Evolutionary conservation across 2,329 filamentous ascomycete species (phyloP).

Genomic region (Blastomyces gilchristii): DNA sequence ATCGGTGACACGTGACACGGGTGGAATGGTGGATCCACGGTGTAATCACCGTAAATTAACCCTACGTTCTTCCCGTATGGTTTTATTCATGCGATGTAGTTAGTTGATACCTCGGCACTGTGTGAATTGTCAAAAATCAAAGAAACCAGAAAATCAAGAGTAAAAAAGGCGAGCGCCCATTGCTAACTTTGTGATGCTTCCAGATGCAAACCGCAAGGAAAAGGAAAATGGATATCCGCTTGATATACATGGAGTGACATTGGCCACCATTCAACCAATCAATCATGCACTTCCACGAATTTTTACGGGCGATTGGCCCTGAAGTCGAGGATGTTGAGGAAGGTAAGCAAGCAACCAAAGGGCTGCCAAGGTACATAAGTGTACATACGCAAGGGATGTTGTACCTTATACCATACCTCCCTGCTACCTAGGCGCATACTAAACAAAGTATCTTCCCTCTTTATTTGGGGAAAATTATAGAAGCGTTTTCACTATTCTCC

Average conservation of each 20-base stretch:
- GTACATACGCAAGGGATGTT: too few relatives aligned
- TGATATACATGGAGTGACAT: constrained; percentile 8
- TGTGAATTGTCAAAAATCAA: not conserved
- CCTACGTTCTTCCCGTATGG: too few relatives aligned
- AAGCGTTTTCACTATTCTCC: constrained; percentile 81
- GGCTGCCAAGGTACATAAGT: too few relatives aligned
- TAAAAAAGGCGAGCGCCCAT: not conserved
- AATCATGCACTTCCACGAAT: constrained; percentile 16
- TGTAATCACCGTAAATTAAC: too few relatives aligned
- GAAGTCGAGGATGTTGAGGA: constrained; percentile 40
- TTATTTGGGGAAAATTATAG: constrained; percentile 37
- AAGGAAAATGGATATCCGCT: not conserved
- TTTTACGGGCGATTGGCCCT: constrained; percentile 19
- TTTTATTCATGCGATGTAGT: not conserved
- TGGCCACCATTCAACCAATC: not conserved
- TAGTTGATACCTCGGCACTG: not conserved
- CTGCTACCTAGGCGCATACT: not conserved
- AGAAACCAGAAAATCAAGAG: not conserved
- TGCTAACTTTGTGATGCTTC: not conserved
- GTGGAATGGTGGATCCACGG: too few relatives aligned
- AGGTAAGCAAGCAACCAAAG: constrained; percentile 38
- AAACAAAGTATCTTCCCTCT: not conserved
- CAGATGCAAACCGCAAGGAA: constrained; percentile 1
- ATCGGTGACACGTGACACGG: too few relatives aligned
- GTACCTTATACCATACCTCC: not conserved